Conservation (phyloP, 345 rosid genomes). For the Hevea brasiliensis region DNA sequence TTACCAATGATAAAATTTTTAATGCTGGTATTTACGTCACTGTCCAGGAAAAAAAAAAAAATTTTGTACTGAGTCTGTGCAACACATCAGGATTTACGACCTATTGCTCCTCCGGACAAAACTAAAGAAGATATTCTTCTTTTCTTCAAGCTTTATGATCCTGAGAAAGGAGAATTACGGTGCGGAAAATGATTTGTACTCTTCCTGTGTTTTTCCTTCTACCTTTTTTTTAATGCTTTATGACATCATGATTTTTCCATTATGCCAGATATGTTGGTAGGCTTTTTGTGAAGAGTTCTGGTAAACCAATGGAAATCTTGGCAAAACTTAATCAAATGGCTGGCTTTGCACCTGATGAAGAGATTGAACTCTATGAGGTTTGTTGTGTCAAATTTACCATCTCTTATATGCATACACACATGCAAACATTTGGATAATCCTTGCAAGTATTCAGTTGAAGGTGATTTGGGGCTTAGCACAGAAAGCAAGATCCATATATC, state of each 20-base stretch:
- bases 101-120: slow-evolving; percentile 62
- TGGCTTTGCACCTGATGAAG: slow-evolving; percentile 82
- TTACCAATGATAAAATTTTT: slow-evolving; percentile 4
- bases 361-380: slow-evolving; percentile 92
- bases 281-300: slow-evolving; percentile 72
- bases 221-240: slow-evolving; percentile 3
- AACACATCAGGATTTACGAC: slow-evolving; percentile 60
- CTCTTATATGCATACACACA: too few relatives aligned
- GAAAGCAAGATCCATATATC: neutral
- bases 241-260: slow-evolving; percentile 25
- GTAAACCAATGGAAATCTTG: slow-evolving; percentile 76
- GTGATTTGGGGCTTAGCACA: neutral
- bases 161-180: slow-evolving; percentile 77
- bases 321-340: slow-evolving; percentile 82
- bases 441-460: neutral
- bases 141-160: slow-evolving; percentile 90
- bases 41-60: neutral
- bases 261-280: slow-evolving; percentile 75
- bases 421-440: neutral
- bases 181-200: slow-evolving; percentile 24
- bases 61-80: neutral
- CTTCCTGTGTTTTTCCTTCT: neutral
- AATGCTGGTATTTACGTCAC: neutral
- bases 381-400: slow-evolving; percentile 10
- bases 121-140: slow-evolving; percentile 76